phyloP scores from a whole-genome alignment of 441 rosid species.

The Euphorbia celastroides region DNA sequence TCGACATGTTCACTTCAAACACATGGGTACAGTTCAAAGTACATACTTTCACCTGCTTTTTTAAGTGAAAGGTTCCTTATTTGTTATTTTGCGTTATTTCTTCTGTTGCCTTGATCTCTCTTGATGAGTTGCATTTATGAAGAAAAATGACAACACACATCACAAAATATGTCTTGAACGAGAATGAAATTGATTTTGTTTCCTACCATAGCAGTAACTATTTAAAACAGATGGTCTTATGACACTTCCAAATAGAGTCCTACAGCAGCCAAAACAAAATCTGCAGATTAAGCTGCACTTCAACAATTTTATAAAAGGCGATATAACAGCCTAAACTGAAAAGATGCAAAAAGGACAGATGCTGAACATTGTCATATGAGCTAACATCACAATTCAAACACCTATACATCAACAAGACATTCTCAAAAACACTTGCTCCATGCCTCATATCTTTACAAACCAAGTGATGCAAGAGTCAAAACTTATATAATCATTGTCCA shows the following conservation, averaged over 20 bases:
- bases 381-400: neutral
- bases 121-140: neutral
- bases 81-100: neutral
- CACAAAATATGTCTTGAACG: neutral
- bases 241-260: neutral
- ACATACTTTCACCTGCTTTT: neutral
- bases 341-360: neutral
- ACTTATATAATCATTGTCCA: neutral
- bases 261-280: neutral
- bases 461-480: conserved; percentile 1
- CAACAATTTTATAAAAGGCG: neutral
- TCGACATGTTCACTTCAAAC: conserved; percentile 6
- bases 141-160: neutral
- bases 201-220: neutral
- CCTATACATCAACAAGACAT: neutral
- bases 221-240: neutral
- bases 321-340: neutral
- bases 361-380: neutral
- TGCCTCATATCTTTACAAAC: neutral
- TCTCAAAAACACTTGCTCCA: neutral
- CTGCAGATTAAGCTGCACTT: neutral
- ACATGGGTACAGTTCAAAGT: neutral
- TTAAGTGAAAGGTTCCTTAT: neutral
- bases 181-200: neutral
- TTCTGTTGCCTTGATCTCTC: neutral